A percentile compares a stretch with the other conserved stretches of the same genome.
These are phyloP conservation scores for Evansstolkia leycettana DNA, from an alignment of 495 filamentous ascomycete species.

Conservation along the genomic window DNA sequence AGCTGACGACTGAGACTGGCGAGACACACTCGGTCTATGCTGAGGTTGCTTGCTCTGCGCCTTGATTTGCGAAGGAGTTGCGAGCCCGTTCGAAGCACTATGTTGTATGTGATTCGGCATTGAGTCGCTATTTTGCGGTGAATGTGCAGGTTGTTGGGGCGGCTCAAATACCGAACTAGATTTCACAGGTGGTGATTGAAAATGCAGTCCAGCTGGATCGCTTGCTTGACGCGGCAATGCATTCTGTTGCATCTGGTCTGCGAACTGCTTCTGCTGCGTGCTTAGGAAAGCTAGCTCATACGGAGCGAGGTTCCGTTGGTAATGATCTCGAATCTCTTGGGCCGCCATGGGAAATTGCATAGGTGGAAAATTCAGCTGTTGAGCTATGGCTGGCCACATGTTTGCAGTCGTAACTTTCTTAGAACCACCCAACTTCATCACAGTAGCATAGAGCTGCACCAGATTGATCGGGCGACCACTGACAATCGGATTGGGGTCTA, in stretches of 20 bases:
- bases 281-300: slow-evolving; percentile 65
- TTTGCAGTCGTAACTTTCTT: slow-evolving; percentile 54
- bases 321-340: slow-evolving; percentile 57
- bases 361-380: slow-evolving; percentile 50
- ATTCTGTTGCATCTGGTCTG: slow-evolving; percentile 37
- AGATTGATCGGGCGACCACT: slow-evolving; percentile 58
- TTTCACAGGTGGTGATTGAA: slow-evolving; percentile 27
- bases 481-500: slow-evolving; percentile 59
- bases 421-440: slow-evolving; percentile 69
- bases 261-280: slow-evolving; percentile 43
- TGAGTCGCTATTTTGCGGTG: slow-evolving; percentile 24
- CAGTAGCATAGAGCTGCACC: slow-evolving; percentile 59
- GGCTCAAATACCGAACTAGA: slow-evolving; percentile 19
- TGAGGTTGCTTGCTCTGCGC: slow-evolving; percentile 25
- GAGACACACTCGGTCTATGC: slow-evolving; percentile 23
- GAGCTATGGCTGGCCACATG: slow-evolving; percentile 60
- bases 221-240: slow-evolving; percentile 22
- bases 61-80: slow-evolving; percentile 28
- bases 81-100: slow-evolving; percentile 28
- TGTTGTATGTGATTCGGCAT: slow-evolving; percentile 21
- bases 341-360: slow-evolving; percentile 52
- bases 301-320: slow-evolving; percentile 55
- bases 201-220: slow-evolving; percentile 26
- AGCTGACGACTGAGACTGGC: slow-evolving; percentile 23
- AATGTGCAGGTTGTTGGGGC: slow-evolving; percentile 20